phyloP scores from a whole-genome alignment of 2,329 filamentous ascomycete genomes.

The Immersiporthe knoxdaviesiana region DNA sequence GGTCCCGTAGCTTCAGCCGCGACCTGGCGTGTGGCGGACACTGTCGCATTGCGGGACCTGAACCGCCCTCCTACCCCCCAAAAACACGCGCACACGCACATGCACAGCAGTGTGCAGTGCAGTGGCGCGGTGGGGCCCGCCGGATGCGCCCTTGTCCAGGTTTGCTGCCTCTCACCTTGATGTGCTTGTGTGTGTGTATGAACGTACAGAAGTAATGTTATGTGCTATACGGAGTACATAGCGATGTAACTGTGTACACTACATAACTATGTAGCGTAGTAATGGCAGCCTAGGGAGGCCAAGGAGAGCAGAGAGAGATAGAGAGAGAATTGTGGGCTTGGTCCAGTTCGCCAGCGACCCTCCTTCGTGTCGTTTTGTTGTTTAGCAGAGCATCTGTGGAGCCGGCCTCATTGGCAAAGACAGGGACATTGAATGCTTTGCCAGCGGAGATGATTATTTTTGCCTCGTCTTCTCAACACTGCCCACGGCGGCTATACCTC shows the following conservation, averaged over 20 bases:
- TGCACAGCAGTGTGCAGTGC: constrained; percentile 3
- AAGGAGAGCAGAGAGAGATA: too few relatives aligned
- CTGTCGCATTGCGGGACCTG: background rate
- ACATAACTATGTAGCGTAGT: background rate
- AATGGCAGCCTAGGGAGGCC: background rate
- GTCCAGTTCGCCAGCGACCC: background rate
- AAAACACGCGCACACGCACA: background rate
- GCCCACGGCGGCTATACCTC: background rate
- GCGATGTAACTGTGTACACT: too few relatives aligned
- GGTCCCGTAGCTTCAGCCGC: constrained; percentile 8
- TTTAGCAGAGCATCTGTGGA: constrained; percentile 8
- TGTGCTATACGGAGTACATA: background rate
- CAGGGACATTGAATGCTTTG: background rate
- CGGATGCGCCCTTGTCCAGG: background rate
- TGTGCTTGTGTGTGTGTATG: background rate
- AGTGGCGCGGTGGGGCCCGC: background rate
- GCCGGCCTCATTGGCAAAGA: constrained; percentile 5
- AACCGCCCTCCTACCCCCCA: background rate
- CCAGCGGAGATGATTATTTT: background rate
- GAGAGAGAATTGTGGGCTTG: constrained; percentile 1
- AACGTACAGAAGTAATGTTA: background rate
- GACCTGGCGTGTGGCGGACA: background rate
- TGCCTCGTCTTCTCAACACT: background rate
- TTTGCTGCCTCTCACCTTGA: background rate
- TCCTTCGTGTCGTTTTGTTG: background rate